phyloP scores from a whole-genome alignment of 2,329 filamentous ascomycete species.

The Aspergillus caelatus region DNA sequence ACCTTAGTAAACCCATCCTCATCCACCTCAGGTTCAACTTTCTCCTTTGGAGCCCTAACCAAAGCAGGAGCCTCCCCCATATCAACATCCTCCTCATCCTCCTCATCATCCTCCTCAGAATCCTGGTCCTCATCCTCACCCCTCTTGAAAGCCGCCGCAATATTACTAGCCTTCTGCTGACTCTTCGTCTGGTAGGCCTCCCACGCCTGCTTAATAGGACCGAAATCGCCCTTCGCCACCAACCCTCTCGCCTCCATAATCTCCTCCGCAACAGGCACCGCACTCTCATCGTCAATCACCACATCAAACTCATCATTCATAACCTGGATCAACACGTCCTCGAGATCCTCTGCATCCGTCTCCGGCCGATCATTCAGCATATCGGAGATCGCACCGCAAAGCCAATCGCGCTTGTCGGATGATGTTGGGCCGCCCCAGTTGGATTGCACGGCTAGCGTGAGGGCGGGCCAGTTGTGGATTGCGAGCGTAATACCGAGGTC shows the following conservation, averaged over 20 bases:
- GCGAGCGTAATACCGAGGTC: constrained; percentile 85
- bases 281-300: constrained; percentile 86
- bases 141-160: constrained; percentile 37
- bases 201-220: constrained; percentile 66
- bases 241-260: constrained; percentile 70
- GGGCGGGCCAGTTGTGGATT: constrained; percentile 84
- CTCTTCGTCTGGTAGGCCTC: constrained; percentile 43
- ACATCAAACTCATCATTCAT: constrained; percentile 97
- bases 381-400: constrained; percentile 83
- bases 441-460: constrained; percentile 83
- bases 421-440: constrained; percentile 85
- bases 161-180: constrained; percentile 34
- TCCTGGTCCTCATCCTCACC: constrained; percentile 58
- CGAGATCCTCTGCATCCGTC: constrained; percentile 77
- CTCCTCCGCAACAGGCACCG: constrained; percentile 69
- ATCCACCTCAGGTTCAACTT: constrained; percentile 70
- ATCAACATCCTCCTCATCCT: constrained; percentile 60
- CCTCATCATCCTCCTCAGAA: constrained; percentile 60
- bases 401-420: constrained; percentile 91
- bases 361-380: constrained; percentile 66
- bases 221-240: constrained; percentile 66
- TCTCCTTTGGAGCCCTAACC: constrained; percentile 62
- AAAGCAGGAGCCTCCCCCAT: constrained; percentile 71
- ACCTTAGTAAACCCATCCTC: constrained; percentile 82
- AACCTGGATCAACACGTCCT: constrained; percentile 81